Evolutionary conservation across 805 yeast genomes (phyloP), one percentile per base, ranked within the genome.

Genomic region (Millerago galiae): DNA sequence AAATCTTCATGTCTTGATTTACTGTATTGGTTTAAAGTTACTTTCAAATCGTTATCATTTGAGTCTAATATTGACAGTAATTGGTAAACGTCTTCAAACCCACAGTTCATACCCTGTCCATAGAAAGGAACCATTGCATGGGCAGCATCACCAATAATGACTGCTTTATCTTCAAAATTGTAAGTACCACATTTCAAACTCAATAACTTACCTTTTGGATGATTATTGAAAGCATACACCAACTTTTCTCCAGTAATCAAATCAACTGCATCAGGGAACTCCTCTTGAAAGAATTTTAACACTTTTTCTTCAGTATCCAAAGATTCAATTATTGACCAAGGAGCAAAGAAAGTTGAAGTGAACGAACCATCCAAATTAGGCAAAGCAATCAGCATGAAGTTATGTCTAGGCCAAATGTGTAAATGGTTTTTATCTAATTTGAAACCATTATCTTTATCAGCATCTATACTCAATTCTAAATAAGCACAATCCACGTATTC

Each of bases 61-160:
- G 46, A 29, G 10, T 54, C 45, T 26, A 54, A 16, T 5, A 47
- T 56, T 35, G 74, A 70, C 65, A 83, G 65, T 40, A 90, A 64
- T 2, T 81, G 77, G 44, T 79, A 67, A 17, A 90, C 90, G 53
- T 91, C 97, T 62, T 90, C 97, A 60, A 90, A 83, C 1, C 97
- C 97, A 58, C 95, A 86, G 61, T 90, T 90, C 91, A 90, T 83
- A 5, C 97, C 97, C 61, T 90, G 97, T 9, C 97, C 97, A 58
- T 89, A 90, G 61, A 90, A 90, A n/a, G 97, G 97, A 6, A 90
- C 97, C 96, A 89, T 90, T 25, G 93, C 79, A 63, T 90, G 97
- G 0, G 97, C 95, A 1, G 97, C 95, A 60, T 90, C 97, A 6
- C 97, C 97, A 25, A 90, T 64, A 11, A 90, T 64, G 9, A 90